Evolutionary conservation across 495 filamentous ascomycete species (phyloP).

Genomic region (Daldinia vernicosa): DNA sequence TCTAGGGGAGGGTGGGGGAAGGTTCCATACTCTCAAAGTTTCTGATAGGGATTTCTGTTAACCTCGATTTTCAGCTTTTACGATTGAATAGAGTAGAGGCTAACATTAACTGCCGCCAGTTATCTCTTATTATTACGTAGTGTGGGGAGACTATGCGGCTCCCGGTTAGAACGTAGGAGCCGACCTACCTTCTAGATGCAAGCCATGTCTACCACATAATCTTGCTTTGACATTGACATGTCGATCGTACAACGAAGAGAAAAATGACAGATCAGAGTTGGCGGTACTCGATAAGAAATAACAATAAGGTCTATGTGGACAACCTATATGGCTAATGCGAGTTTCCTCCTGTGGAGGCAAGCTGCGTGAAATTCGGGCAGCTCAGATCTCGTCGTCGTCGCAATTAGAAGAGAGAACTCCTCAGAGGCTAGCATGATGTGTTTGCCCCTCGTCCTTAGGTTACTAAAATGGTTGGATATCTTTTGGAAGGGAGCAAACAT

Average conservation of each 20-base stretch:
- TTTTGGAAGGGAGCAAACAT: slow-evolving; percentile 33
- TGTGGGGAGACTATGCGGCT: background rate
- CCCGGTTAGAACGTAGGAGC: background rate
- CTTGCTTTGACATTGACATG: slow-evolving; percentile 10
- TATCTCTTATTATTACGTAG: background rate
- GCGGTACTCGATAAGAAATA: slow-evolving; percentile 16
- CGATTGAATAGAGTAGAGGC: background rate
- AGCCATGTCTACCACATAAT: slow-evolving; percentile 26
- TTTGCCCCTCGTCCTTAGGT: slow-evolving; percentile 31
- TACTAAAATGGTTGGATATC: slow-evolving; percentile 16
- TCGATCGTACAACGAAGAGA: slow-evolving; percentile 16
- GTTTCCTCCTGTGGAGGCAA: slow-evolving; percentile 38
- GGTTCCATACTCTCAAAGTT: background rate
- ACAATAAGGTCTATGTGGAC: slow-evolving; percentile 34
- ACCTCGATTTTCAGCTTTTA: slow-evolving; percentile 16
- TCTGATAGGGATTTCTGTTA: background rate
- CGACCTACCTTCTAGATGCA: background rate
- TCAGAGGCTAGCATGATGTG: slow-evolving; percentile 18
- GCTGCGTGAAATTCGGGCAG: slow-evolving; percentile 38
- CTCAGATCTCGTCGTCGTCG: slow-evolving; percentile 15
- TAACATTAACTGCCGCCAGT: background rate
- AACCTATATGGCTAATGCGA: slow-evolving; percentile 39
- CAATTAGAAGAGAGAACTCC: slow-evolving; percentile 20
- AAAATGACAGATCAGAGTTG: slow-evolving; percentile 46
- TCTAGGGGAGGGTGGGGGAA: too few species aligned